Evolutionary conservation across 192 early-diverging fungal species (phyloP), one percentile per base, ranked within the genome.

Genomic region (Gigaspora rosea): DNA sequence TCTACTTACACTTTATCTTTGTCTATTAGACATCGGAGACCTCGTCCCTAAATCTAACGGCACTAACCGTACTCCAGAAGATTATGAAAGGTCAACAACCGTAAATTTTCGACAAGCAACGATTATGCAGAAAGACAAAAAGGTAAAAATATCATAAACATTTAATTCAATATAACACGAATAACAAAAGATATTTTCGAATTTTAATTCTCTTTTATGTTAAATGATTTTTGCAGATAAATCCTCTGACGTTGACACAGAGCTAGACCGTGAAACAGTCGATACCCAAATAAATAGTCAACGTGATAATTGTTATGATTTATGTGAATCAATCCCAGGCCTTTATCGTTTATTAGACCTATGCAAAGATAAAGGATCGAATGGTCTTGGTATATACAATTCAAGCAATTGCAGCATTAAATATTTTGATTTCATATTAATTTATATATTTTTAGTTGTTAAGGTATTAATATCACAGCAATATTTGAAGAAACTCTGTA

Each of bases 291-390:
- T 15, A 52, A 15, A 52, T 15, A 15, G 51, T 52, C 51, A 52
- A 52, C 51, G 11, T 52, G 15, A 13, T 52, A 13, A 2, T 52
- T 13, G 15, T 13, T 13, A 52, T 52, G 64, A 66, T 66, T 35
- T 46, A 7, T 66, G 64, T 46, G 64, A 66, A 8, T 32, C 4
- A 3, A 75, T 75, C 33, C 73, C 73, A 11, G 73, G 73, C 8
- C 54, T 75, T 59, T 75, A 75, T 75, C 73, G 73, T 18, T 20
- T 75, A 47, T 48, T 75, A 48, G 35, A 75, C 20, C 61, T 75
- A 48, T 59, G 47, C 56, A 75, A 61, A 61, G 73, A 75, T 49
- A 47, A 75, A 58, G 73, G 73, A 16, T 20, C 62, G 20, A 75
- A 75, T 20, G 73, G 73, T 6, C 47, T 75, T 46, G 73, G 73